Evolutionary conservation across 129 eudicot genomes (phyloP), one percentile per base, ranked within the genome.

Genomic region (Chrysanthemum lavandulifolium): DNA sequence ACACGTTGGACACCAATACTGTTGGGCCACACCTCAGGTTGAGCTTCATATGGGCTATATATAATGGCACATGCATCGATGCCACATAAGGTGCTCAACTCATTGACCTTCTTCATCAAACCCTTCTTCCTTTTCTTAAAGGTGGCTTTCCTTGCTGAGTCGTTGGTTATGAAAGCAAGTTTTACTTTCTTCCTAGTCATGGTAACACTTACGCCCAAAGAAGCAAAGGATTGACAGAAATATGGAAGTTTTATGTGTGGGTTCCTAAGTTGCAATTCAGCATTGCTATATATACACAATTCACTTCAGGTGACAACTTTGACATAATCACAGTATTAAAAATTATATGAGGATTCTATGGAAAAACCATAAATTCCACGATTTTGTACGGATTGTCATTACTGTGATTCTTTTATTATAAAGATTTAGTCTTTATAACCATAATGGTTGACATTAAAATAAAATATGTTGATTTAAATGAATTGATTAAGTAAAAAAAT

Each of bases 111-210:
- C 80, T 80, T 80, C 83, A 80, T 80, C 61, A 80, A 61, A 60
- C 83, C 76, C 72, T 74, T 74, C 79, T 74, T 80, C 59, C 83
- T 80, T 80, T 80, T 80, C 79, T 68, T 80, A 75, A 66, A 74
- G 29, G 83, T 80, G 16, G 83, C 76, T 80, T 74, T 80, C 71
- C 83, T 74, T 74, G 83, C 71, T 0, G 79, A 67, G 72, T 80
- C 83, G 15, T 79, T 79, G 29, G 79, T 45, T 59, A 73, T 74
- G 76, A 73, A 80, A 33, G 79, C 76, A 67, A 79, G 83, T 67
- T 80, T 80, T 65, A 80, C 83, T 74, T 74, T 80, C 64, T 70
- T 70, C 58, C 84, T 80, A 54, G 84, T 75, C 84, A 80, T 80
- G 56, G 58, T 51, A 6, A 61, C 11, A 15, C 40, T 33, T 69